Percentiles rank a stretch among this genome's conserved stretches.
Evolutionary conservation across 352 stramenopile species (phyloP).

Genomic region (Globisporangium iwayamae): DNA sequence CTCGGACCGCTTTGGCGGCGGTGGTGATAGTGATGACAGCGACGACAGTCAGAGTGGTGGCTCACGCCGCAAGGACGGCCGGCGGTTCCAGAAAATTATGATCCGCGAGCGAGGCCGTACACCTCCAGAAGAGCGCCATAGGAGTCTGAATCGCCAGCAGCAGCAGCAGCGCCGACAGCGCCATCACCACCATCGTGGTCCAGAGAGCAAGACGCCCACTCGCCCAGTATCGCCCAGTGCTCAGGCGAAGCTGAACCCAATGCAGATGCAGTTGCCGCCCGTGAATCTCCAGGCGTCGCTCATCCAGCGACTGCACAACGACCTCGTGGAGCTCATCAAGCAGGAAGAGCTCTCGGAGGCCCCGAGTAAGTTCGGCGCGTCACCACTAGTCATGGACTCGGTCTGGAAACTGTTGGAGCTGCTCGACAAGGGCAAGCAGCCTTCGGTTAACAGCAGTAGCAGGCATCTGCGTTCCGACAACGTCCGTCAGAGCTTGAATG

Average conservation of each 20-base stretch:
- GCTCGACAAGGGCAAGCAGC: slow-evolving; percentile 29
- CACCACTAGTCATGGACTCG: slow-evolving; percentile 12
- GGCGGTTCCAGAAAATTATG: slow-evolving; percentile 31
- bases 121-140: slow-evolving; percentile 17
- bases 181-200: slow-evolving; percentile 3
- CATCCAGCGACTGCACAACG: slow-evolving; percentile 40
- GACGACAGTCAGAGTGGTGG: slow-evolving; percentile 19
- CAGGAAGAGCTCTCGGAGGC: slow-evolving; percentile 23
- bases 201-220: neutral
- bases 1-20: neutral
- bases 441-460: neutral
- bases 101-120: slow-evolving; percentile 48
- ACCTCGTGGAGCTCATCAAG: slow-evolving; percentile 55
- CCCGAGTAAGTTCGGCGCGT: slow-evolving; percentile 14
- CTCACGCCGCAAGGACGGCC: slow-evolving; percentile 8
- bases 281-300: slow-evolving; percentile 16
- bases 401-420: slow-evolving; percentile 29
- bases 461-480: neutral
- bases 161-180: slow-evolving; percentile 12
- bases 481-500: neutral
- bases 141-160: neutral
- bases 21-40: slow-evolving; percentile 8
- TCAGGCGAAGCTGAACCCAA: neutral
- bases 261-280: neutral
- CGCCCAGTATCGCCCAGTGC: neutral